These are phyloP conservation scores for Santalum album DNA, from an alignment of 164 flowering plant genomes.

Conservation along the genomic window DNA sequence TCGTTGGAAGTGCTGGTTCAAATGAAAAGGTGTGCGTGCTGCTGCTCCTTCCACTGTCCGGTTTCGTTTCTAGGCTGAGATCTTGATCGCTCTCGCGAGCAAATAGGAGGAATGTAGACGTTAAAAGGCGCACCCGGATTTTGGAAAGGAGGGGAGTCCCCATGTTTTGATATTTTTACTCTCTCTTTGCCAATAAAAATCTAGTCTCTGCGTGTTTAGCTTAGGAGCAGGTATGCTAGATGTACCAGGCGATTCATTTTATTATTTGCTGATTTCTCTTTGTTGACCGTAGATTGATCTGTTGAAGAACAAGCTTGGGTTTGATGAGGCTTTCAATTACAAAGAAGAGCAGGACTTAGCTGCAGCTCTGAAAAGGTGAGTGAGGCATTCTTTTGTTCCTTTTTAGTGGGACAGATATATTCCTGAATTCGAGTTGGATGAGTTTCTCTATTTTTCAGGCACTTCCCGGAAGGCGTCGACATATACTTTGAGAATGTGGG, in stretches of 20 bases:
- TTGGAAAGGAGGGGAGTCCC: too few species aligned
- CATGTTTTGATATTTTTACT: too few species aligned
- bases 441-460: constrained; percentile 13
- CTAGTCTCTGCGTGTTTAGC: too few species aligned
- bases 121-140: too few species aligned
- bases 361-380: constrained; percentile 1
- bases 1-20: constrained; percentile 37
- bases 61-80: background rate
- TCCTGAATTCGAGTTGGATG: too few species aligned
- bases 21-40: constrained; percentile 23
- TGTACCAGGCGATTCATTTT: background rate
- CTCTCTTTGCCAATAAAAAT: too few species aligned
- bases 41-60: background rate
- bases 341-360: constrained; percentile 3
- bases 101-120: too few species aligned
- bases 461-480: constrained; percentile 50
- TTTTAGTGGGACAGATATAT: too few species aligned
- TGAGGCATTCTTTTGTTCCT: background rate
- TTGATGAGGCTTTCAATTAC: constrained; percentile 5
- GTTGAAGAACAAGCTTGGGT: constrained; percentile 3
- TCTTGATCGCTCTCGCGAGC: too few species aligned
- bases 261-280: background rate
- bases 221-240: too few species aligned
- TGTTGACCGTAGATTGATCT: background rate
- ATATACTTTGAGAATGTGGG: constrained; percentile 66